These are phyloP conservation scores for Cucurbita moschata DNA, from an alignment of 306 rosid species.

Conservation along the genomic window DNA sequence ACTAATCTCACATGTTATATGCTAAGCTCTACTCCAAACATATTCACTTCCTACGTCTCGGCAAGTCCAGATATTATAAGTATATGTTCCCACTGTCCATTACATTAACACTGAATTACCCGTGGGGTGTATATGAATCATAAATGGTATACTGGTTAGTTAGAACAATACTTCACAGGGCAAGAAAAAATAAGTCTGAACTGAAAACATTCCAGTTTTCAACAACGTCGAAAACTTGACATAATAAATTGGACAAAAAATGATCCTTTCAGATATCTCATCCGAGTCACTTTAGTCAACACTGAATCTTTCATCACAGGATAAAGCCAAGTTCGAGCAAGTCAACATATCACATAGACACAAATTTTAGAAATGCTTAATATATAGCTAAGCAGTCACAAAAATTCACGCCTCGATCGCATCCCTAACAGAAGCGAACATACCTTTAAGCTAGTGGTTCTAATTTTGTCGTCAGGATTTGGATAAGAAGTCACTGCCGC, in stretches of 20 bases:
- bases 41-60: neutral
- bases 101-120: neutral
- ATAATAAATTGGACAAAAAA: neutral
- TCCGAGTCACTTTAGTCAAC: neutral
- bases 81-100: neutral
- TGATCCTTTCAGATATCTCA: neutral
- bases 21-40: neutral
- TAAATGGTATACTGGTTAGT: neutral
- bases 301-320: neutral
- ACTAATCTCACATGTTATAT: neutral
- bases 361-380: neutral
- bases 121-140: neutral
- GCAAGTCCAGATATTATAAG: neutral
- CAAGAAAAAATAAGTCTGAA: neutral
- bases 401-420: neutral
- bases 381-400: neutral
- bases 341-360: neutral
- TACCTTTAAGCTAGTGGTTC: conserved; percentile 61
- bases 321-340: neutral
- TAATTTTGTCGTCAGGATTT: conserved; percentile 58
- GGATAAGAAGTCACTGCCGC: conserved; percentile 60
- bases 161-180: neutral
- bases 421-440: neutral
- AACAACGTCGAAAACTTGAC: neutral
- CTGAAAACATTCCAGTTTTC: neutral